These are phyloP conservation scores for Dactylonectria macrodidyma DNA, from an alignment of 2,329 filamentous ascomycete species.

Conservation along the genomic window DNA sequence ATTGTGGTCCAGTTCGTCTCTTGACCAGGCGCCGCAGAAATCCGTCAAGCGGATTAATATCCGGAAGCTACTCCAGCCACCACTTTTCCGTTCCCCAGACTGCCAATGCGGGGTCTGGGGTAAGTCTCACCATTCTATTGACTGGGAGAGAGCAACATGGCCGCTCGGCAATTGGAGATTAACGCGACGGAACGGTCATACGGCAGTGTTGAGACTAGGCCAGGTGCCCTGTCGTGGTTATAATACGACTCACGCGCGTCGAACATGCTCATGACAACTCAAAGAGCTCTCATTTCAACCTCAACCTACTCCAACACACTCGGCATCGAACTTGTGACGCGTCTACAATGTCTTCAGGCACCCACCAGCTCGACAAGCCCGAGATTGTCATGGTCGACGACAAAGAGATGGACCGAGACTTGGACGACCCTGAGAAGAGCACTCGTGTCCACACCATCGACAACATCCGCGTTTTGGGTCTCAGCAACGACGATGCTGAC, in stretches of 20 bases:
- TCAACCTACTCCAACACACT: background rate
- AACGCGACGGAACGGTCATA: background rate
- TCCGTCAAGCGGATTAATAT: constrained; percentile 19
- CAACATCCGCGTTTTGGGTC: constrained; percentile 49
- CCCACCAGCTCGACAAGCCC: constrained; percentile 37
- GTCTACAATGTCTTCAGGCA: constrained; percentile 17
- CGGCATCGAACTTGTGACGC: background rate
- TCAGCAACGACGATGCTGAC: constrained; percentile 47
- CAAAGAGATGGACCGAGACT: constrained; percentile 11
- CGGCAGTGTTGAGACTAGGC: background rate
- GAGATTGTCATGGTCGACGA: constrained; percentile 44
- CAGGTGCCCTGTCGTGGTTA: background rate
- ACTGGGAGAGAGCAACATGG: background rate
- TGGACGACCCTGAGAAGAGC: constrained; percentile 35
- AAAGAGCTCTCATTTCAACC: background rate
- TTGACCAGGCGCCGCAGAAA: background rate
- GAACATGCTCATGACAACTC: background rate
- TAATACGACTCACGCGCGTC: constrained; percentile 17
- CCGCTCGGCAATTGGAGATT: constrained; percentile 13
- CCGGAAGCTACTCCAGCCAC: background rate
- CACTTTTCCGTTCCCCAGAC: constrained; percentile 4
- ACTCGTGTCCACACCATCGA: constrained; percentile 44
- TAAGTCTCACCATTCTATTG: background rate
- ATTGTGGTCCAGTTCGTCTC: background rate
- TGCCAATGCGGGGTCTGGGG: constrained; percentile 24